These are phyloP conservation scores for Lecanosticta acicola DNA, from an alignment of 2,329 filamentous ascomycete genomes.

Conservation along the genomic window DNA sequence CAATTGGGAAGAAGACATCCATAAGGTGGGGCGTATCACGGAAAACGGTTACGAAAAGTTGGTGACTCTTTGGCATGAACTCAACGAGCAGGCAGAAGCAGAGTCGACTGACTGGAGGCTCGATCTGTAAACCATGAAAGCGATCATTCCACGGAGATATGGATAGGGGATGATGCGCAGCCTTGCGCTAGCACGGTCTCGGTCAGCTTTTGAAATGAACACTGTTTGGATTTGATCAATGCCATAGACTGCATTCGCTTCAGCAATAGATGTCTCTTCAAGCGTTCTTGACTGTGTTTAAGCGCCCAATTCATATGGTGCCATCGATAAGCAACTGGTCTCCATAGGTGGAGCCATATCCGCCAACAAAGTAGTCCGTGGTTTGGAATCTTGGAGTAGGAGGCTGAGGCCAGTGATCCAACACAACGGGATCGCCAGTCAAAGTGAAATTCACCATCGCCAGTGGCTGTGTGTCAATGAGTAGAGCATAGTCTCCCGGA, in stretches of 20 bases:
- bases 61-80: not conserved
- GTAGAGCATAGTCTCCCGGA: slow-evolving; percentile 48
- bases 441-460: slow-evolving; percentile 43
- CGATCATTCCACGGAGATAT: no score
- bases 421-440: slow-evolving; percentile 39
- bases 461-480: slow-evolving; percentile 42
- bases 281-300: no score
- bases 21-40: not conserved
- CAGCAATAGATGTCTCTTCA: no score
- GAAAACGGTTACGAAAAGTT: not conserved
- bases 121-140: no score
- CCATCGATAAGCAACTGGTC: slow-evolving; percentile 5
- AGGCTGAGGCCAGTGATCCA: slow-evolving; percentile 39
- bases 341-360: slow-evolving; percentile 20
- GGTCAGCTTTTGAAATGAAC: no score
- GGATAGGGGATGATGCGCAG: no score
- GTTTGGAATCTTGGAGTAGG: slow-evolving; percentile 19
- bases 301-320: not conserved
- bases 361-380: slow-evolving; percentile 30
- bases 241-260: no score
- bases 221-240: no score
- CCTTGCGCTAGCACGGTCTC: no score
- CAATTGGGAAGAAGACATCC: not conserved
- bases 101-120: no score
- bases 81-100: not conserved